Base-by-base conservation (phyloP, 495 filamentous ascomycete species). In the Lophiostoma macrostomum region DNA sequence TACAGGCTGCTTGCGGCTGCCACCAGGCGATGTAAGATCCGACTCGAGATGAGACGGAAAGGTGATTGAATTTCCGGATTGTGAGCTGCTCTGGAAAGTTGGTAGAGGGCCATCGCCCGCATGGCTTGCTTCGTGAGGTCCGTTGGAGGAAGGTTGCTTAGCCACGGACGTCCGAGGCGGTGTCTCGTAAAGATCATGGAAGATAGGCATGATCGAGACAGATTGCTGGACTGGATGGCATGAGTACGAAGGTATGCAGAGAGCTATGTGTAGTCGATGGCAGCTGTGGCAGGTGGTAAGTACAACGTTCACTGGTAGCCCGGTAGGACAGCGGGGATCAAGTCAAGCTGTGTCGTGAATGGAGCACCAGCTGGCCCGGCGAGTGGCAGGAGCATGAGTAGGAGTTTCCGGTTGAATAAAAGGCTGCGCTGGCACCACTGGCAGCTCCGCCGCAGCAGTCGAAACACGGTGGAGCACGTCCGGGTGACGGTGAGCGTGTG, bases 131-230 rank as follows among this genome's bases (percentile, higher is more conserved):
- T 30, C 36, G 18, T 44, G 49, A n/a, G 14, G 13, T 18, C 39
- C 25, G 19, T 11, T 23, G 6, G 30, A 44, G 5, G 38, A 37
- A 47, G 47, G 44, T 44, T 27, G 37, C 30, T 41, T 55, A 58
- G 52, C 50, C 38, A 40, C 50, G 53, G 51, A 31, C 52, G 7
- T 30, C 46, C 6, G 47, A 27, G n/a, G 57, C 39, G 31, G 59
- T 16, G 18, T 36, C 32, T 52, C 47, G 40, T 24, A 61, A 49
- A 60, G 56, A 57, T 80, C 72, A 57, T 76, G 76, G 51, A 81
- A 79, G 56, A 84, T 78, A 49, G 82, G 81, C 83, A 85, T 86
- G 36, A 48, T 74, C 18, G 35, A n/a, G 40, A 42, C 50, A 31
- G 24, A 0, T 20, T n/a, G 5, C 28, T 19, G n/a, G 25, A 6